These are phyloP conservation scores for Candida mesenterica DNA, from an alignment of 1,139 yeast species.

Conservation along the genomic window DNA sequence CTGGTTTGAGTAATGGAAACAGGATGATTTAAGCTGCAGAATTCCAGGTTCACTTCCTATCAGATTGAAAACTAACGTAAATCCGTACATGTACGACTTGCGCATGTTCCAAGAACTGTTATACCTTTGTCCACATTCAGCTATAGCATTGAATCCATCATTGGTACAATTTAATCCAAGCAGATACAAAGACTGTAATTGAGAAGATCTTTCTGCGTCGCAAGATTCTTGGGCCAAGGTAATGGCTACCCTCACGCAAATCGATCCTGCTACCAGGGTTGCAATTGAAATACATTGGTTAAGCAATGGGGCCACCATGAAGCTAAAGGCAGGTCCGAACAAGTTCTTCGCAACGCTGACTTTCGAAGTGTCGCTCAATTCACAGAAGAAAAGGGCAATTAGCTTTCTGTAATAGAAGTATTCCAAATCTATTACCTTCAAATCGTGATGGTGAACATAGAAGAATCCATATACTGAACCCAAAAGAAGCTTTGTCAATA, in stretches of 20 bases:
- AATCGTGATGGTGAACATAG: conserved; percentile 26
- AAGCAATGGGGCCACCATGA: conserved; percentile 12
- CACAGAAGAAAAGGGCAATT: conserved; percentile 18
- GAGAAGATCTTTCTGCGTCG: conserved; percentile 4
- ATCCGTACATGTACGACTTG: conserved; percentile 14
- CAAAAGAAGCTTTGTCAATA: conserved; percentile 18
- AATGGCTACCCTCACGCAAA: conserved; percentile 10
- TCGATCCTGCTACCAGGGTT: conserved; percentile 11
- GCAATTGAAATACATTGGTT: conserved; percentile 11
- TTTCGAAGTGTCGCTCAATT: conserved; percentile 15
- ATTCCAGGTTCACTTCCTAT: conserved; percentile 3
- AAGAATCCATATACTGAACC: conserved; percentile 24
- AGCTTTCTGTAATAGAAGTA: conserved; percentile 27
- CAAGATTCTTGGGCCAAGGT: conserved; percentile 6
- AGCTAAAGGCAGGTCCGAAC: conserved; percentile 13
- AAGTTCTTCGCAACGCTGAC: conserved; percentile 8
- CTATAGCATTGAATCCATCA: conserved; percentile 7
- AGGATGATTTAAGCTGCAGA: conserved; percentile 4
- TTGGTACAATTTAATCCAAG: conserved; percentile 8
- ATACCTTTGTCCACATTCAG: conserved; percentile 15
- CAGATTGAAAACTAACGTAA: conserved; percentile 8
- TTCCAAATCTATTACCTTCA: conserved; percentile 17
- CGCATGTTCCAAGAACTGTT: conserved; percentile 20
- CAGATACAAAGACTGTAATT: conserved; percentile 5
- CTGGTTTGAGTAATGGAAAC: conserved; percentile 6